Evolutionary conservation across 768 basidiomycete genomes (phyloP).

Genomic region (Lactarius quietus): DNA sequence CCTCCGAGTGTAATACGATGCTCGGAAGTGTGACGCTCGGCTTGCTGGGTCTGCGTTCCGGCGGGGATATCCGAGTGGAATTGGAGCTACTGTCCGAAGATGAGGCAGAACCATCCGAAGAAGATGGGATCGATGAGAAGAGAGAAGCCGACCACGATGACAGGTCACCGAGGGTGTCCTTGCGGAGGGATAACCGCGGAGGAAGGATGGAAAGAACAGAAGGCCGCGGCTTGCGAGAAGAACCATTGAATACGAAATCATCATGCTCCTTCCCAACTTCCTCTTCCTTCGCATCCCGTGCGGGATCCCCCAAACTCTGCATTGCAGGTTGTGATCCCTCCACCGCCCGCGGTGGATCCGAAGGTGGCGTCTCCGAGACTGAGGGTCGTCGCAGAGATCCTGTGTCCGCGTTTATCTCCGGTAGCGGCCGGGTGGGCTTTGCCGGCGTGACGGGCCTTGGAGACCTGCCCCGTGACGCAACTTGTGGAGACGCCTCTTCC

Average conservation of each 20-base stretch:
- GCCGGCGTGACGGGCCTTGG: slow-evolving; percentile 13
- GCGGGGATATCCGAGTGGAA: not conserved
- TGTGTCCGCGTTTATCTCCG: slow-evolving; percentile 4
- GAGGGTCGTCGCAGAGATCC: not conserved
- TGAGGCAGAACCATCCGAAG: slow-evolving; percentile 2
- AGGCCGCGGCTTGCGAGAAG: not conserved
- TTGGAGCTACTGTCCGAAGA: not conserved
- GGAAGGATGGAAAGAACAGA: slow-evolving; percentile 22
- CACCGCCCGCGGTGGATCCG: not conserved
- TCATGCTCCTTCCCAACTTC: not conserved
- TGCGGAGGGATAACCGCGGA: slow-evolving; percentile 25
- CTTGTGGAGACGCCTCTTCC: slow-evolving; percentile 14
- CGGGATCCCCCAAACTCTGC: too few relatives aligned
- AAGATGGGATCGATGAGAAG: slow-evolving; percentile 25
- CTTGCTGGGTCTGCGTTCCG: slow-evolving; percentile 1
- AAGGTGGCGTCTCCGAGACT: not conserved
- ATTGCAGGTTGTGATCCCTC: too few relatives aligned
- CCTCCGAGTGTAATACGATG: slow-evolving; percentile 12
- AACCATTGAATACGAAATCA: not conserved
- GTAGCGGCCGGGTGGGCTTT: not conserved
- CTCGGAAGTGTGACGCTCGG: slow-evolving; percentile 17
- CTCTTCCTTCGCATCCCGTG: not conserved
- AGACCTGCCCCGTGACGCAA: slow-evolving; percentile 8
- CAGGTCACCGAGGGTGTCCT: slow-evolving; percentile 23
- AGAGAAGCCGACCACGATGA: slow-evolving; percentile 26